These are phyloP conservation scores for Chlorella variabilis DNA, from an alignment of 163 green algal genomes.

Conservation along the genomic window DNA sequence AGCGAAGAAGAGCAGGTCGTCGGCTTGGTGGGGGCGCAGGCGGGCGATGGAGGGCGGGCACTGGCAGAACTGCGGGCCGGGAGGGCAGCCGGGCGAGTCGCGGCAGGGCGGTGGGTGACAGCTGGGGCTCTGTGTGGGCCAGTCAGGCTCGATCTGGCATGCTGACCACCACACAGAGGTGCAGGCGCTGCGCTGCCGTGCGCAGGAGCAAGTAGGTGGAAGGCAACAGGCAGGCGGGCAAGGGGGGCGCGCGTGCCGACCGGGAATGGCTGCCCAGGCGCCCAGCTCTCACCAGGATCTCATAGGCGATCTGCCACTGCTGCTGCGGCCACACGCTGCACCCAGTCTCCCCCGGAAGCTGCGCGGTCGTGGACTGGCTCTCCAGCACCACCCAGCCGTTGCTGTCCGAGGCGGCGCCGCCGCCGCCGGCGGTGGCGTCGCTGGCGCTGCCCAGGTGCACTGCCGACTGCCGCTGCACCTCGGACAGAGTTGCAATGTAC, in stretches of 20 bases:
- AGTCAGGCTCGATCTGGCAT: no score
- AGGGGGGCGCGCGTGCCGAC: no score
- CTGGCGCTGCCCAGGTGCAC: not conserved
- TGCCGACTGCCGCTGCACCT: constrained; percentile 23
- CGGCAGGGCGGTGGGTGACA: not conserved
- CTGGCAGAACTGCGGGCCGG: constrained; percentile 42
- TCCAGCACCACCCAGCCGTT: constrained; percentile 43
- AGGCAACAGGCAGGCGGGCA: not conserved
- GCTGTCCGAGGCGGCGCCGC: not conserved
- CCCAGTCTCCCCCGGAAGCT: not conserved
- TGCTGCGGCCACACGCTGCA: constrained; percentile 44
- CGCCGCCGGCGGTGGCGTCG: not conserved
- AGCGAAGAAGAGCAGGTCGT: constrained; percentile 57
- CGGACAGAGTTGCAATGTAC: constrained; percentile 21
- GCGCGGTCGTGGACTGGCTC: constrained; percentile 7
- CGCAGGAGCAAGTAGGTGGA: not conserved
- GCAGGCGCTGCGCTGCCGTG: no score
- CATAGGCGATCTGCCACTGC: constrained; percentile 53
- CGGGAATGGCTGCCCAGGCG: not conserved
- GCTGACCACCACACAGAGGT: no score
- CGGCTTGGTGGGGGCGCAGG: constrained; percentile 13
- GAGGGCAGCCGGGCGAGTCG: not conserved
- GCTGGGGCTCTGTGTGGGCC: no score
- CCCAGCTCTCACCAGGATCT: constrained; percentile 46
- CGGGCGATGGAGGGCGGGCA: not conserved